These are phyloP conservation scores for Fusarium sp. DNA, from an alignment of 2,329 filamentous ascomycete genomes.

Conservation along the genomic window DNA sequence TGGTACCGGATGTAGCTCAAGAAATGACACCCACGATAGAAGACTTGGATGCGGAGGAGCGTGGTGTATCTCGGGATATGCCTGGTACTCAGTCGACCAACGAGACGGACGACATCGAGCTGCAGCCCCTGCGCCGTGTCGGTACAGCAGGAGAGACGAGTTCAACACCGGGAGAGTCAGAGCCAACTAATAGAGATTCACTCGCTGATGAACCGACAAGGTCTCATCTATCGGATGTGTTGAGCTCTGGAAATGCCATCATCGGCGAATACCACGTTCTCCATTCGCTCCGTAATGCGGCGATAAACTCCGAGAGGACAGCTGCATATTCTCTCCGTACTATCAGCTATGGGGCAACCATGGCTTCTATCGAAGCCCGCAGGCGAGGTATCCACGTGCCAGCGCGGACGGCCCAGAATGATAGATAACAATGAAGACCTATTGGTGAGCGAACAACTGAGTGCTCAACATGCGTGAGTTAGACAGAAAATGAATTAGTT, in stretches of 20 bases:
- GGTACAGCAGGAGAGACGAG: constrained; percentile 40
- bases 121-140: constrained; percentile 50
- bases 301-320: constrained; percentile 56
- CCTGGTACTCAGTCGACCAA: constrained; percentile 49
- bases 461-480: constrained; percentile 5
- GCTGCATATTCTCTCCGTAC: constrained; percentile 62
- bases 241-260: constrained; percentile 64
- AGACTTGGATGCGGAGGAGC: constrained; percentile 66
- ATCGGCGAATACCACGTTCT: constrained; percentile 64
- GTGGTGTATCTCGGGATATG: constrained; percentile 57
- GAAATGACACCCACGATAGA: constrained; percentile 51
- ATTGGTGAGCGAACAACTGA: constrained; percentile 3
- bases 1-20: constrained; percentile 44
- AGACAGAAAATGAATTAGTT: constrained; percentile 34
- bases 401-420: constrained; percentile 30
- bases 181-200: constrained; percentile 41
- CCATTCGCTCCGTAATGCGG: constrained; percentile 58
- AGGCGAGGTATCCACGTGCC: constrained; percentile 47
- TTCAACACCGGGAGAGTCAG: constrained; percentile 43
- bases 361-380: constrained; percentile 60
- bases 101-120: constrained; percentile 56
- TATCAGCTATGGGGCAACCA: constrained; percentile 63
- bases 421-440: constrained; percentile 31
- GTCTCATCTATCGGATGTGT: constrained; percentile 56
- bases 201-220: constrained; percentile 46